Evolutionary conservation across 2,329 filamentous ascomycete species (phyloP).

Genomic region (Cadophora gregata): DNA sequence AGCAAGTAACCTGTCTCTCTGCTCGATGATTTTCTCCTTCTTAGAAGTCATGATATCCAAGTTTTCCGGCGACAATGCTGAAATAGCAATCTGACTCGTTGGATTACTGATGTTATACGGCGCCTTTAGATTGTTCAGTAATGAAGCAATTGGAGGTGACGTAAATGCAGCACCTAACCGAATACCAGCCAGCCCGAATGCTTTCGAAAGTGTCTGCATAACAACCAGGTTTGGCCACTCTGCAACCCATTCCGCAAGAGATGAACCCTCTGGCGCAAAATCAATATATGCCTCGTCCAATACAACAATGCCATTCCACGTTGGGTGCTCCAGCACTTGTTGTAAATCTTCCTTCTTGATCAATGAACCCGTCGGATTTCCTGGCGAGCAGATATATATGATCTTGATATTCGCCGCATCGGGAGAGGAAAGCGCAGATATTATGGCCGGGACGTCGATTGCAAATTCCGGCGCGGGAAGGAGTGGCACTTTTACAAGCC

Average conservation of each 20-base stretch:
- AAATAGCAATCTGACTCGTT: slow-evolving; percentile 79
- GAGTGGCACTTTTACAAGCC: slow-evolving; percentile 84
- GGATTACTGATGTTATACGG: slow-evolving; percentile 95
- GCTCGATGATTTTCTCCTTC: slow-evolving; percentile 70
- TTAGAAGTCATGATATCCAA: slow-evolving; percentile 76
- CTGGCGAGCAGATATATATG: slow-evolving; percentile 90
- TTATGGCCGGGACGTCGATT: slow-evolving; percentile 74
- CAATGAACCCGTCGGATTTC: slow-evolving; percentile 87
- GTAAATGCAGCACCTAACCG: slow-evolving; percentile 87
- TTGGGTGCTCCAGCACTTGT: slow-evolving; percentile 79
- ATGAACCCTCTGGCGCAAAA: slow-evolving; percentile 80
- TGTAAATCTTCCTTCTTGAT: slow-evolving; percentile 78
- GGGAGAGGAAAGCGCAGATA: slow-evolving; percentile 62
- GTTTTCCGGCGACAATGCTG: slow-evolving; percentile 71
- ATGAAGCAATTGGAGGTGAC: slow-evolving; percentile 71
- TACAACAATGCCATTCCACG: slow-evolving; percentile 94
- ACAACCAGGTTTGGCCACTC: slow-evolving; percentile 97
- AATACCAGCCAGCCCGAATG: slow-evolving; percentile 94
- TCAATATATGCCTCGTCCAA: slow-evolving; percentile 97
- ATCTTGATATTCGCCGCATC: slow-evolving; percentile 76
- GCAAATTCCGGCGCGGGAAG: slow-evolving; percentile 73
- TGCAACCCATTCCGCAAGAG: slow-evolving; percentile 86
- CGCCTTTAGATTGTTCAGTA: slow-evolving; percentile 93
- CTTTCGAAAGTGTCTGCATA: slow-evolving; percentile 98
- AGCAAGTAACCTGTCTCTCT: slow-evolving; percentile 76